Conservation (phyloP, 164 flowering plant species). For the Vitis cinerea region DNA sequence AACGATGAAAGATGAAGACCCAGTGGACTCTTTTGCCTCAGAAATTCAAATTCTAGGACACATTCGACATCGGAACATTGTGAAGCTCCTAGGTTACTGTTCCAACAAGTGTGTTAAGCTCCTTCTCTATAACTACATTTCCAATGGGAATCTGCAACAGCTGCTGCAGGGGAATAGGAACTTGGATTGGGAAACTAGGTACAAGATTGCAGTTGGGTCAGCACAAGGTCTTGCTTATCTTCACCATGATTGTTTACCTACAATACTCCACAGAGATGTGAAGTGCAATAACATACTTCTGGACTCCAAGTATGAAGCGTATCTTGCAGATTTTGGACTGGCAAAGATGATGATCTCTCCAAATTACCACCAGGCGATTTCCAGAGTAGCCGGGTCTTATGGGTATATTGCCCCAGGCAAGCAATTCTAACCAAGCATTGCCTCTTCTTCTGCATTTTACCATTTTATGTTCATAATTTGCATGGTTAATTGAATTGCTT, state of each 20-base stretch:
- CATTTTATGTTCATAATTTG: too few species aligned
- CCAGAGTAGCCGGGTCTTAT: conserved; percentile 80
- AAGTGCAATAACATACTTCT: conserved; percentile 83
- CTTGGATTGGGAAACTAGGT: conserved; percentile 82
- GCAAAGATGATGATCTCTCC: conserved; percentile 75
- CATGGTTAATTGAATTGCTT: too few species aligned
- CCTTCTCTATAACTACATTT: conserved; percentile 59
- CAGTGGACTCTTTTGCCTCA: conserved; percentile 61
- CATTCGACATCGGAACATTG: conserved; percentile 78
- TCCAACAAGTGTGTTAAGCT: conserved; percentile 66
- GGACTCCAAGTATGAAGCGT: conserved; percentile 71
- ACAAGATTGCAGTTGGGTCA: conserved; percentile 74
- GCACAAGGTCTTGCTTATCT: conserved; percentile 87
- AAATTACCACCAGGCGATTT: conserved; percentile 62
- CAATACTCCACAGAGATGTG: conserved; percentile 80
- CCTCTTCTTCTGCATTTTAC: too few species aligned
- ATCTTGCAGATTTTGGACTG: conserved; percentile 76
- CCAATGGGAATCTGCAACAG: conserved; percentile 74
- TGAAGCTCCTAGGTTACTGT: conserved; percentile 73
- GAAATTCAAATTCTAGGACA: conserved; percentile 79
- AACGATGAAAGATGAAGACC: conserved; percentile 60
- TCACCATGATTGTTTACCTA: conserved; percentile 78
- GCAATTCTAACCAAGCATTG: conserved; percentile 8
- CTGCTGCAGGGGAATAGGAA: conserved; percentile 55
- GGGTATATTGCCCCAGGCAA: conserved; percentile 89